A percentile compares a stretch with the other conserved stretches of the same genome.
Evolutionary conservation across 768 basidiomycete species (phyloP).

Genomic region (Boletus pseudopeckii): DNA sequence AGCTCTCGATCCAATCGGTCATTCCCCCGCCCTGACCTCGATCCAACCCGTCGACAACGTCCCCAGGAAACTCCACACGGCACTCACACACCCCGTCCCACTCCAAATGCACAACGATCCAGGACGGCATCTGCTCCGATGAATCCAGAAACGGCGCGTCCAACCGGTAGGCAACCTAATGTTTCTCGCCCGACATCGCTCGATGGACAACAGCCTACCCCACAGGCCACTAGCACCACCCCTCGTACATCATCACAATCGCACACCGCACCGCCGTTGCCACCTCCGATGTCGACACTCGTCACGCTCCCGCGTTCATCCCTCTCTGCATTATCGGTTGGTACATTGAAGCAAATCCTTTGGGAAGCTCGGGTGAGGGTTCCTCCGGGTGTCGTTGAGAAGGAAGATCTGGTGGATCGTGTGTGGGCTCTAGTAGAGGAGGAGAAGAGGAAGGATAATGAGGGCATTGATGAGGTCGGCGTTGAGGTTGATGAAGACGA

Average conservation of each 20-base stretch:
- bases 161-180: not conserved
- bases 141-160: constrained; percentile 10
- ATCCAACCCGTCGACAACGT: constrained; percentile 39
- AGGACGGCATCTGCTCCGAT: constrained; percentile 24
- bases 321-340: constrained; percentile 61
- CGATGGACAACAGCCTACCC: constrained; percentile 9
- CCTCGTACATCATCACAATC: constrained; percentile 10
- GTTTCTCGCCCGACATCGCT: constrained; percentile 20
- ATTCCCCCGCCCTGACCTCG: constrained; percentile 66
- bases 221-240: constrained; percentile 6
- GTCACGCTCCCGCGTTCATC: constrained; percentile 56
- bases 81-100: constrained; percentile 16
- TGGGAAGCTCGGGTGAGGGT: constrained; percentile 76
- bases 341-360: constrained; percentile 72
- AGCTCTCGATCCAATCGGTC: constrained; percentile 29
- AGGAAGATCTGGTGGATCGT: constrained; percentile 75
- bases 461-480: constrained; percentile 28
- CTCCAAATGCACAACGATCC: constrained; percentile 12
- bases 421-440: constrained; percentile 61
- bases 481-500: constrained; percentile 23
- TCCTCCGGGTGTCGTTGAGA: constrained; percentile 63
- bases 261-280: constrained; percentile 36
- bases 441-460: constrained; percentile 53
- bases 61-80: constrained; percentile 13
- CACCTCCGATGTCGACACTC: constrained; percentile 61